These are phyloP conservation scores for Linnemannia zychae DNA, from an alignment of 192 early-diverging fungal genomes.

Conservation along the genomic window DNA sequence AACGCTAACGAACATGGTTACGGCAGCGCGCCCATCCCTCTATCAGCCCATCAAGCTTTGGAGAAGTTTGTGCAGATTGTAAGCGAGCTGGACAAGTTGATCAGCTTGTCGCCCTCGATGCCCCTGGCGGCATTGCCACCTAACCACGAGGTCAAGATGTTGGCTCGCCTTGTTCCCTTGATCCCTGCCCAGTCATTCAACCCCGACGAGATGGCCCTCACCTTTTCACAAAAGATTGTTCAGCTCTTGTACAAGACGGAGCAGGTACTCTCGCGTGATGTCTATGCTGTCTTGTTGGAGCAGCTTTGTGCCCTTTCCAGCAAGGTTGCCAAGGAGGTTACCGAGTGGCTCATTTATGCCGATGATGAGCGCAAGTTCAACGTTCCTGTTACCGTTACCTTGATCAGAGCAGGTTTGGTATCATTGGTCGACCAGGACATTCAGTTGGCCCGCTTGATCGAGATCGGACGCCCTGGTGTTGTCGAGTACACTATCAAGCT, in stretches of 20 bases:
- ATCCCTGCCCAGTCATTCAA: slow-evolving; percentile 78
- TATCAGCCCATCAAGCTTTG: slow-evolving; percentile 67
- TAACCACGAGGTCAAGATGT: slow-evolving; percentile 81
- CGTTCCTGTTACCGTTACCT: slow-evolving; percentile 83
- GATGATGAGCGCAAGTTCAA: slow-evolving; percentile 97
- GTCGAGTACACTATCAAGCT: slow-evolving; percentile 86
- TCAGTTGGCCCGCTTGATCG: slow-evolving; percentile 89
- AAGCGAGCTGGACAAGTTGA: slow-evolving; percentile 83
- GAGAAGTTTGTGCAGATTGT: slow-evolving; percentile 76
- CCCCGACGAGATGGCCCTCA: slow-evolving; percentile 84
- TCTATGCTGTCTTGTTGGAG: slow-evolving; percentile 87
- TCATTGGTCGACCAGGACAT: slow-evolving; percentile 86
- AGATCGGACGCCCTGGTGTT: slow-evolving; percentile 75
- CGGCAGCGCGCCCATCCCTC: slow-evolving; percentile 34
- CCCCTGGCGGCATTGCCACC: slow-evolving; percentile 78
- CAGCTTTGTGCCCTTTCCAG: slow-evolving; percentile 88
- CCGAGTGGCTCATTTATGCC: slow-evolving; percentile 91
- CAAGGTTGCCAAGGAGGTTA: slow-evolving; percentile 86
- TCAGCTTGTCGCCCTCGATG: slow-evolving; percentile 65
- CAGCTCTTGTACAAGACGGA: slow-evolving; percentile 87
- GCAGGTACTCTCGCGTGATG: slow-evolving; percentile 79
- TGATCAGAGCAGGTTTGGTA: slow-evolving; percentile 87
- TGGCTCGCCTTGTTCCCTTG: slow-evolving; percentile 82
- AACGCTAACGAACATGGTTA: slow-evolving; percentile 33
- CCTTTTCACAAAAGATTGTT: slow-evolving; percentile 92